Evolutionary conservation across 1,139 yeast species (phyloP).

Genomic region (Taphrina betulina): DNA sequence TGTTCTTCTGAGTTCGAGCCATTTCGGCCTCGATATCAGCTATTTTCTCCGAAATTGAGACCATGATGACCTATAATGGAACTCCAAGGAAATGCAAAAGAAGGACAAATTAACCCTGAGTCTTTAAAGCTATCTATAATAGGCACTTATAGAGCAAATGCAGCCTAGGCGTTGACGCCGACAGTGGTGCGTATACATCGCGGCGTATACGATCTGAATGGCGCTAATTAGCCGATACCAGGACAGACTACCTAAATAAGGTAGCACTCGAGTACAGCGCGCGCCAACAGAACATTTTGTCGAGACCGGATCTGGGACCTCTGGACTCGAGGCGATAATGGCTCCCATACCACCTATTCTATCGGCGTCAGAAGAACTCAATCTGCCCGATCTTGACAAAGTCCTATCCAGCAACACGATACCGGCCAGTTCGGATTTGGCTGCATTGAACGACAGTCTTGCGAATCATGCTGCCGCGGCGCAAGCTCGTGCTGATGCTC

Average conservation of each 20-base stretch:
- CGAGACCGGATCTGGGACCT: not conserved
- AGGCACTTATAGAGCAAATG: too few relatives aligned
- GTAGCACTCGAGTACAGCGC: too few relatives aligned
- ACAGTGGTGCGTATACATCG: too few relatives aligned
- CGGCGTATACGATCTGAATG: too few relatives aligned
- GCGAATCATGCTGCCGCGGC: constrained; percentile 18
- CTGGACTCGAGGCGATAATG: not conserved
- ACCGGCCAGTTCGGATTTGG: constrained; percentile 20
- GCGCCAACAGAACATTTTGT: too few relatives aligned
- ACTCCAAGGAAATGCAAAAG: not conserved
- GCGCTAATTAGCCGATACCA: too few relatives aligned
- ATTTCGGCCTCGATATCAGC: constrained; percentile 86
- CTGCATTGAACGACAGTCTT: constrained; percentile 18
- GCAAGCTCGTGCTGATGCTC: constrained; percentile 30
- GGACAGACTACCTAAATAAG: too few relatives aligned
- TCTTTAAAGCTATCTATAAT: too few relatives aligned
- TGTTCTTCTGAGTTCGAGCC: constrained; percentile 92
- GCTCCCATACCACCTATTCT: constrained; percentile 11
- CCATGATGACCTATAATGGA: constrained; percentile 20
- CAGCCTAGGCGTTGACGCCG: too few relatives aligned
- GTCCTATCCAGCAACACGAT: constrained; percentile 8
- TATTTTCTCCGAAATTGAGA: constrained; percentile 49
- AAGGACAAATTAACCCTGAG: not conserved
- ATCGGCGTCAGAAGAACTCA: constrained; percentile 7
- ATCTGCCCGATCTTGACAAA: constrained; percentile 17